Evolutionary conservation across 768 basidiomycete species (phyloP).

Genomic region (Kwoniella heveanensis): DNA sequence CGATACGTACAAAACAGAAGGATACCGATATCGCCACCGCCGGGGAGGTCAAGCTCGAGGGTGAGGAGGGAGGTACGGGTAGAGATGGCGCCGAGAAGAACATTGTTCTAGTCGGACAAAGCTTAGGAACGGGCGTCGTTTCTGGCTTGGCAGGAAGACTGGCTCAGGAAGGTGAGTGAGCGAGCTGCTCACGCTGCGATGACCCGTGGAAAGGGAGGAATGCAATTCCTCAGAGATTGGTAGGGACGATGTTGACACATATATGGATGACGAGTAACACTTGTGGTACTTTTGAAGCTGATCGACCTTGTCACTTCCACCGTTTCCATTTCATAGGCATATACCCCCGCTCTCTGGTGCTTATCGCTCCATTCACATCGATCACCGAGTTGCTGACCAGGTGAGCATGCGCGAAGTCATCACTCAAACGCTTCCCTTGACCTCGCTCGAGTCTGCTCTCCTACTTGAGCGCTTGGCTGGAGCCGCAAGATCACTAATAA

Average conservation of each 20-base stretch:
- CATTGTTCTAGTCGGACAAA: conserved; percentile 80
- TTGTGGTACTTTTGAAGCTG: no score
- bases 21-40: conserved; percentile 17
- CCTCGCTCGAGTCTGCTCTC: no score
- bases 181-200: no score
- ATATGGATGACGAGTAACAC: no score
- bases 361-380: conserved; percentile 59
- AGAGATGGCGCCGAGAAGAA: conserved; percentile 45
- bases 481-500: no score
- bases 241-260: no score
- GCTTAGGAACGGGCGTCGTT: conserved; percentile 80
- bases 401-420: conserved; percentile 9
- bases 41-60: not conserved
- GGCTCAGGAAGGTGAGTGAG: conserved; percentile 57
- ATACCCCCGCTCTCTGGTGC: conserved; percentile 57
- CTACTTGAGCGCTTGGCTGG: no score
- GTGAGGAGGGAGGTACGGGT: not conserved
- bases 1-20: conserved; percentile 9
- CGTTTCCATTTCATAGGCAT: no score
- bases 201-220: no score
- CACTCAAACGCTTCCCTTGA: no score
- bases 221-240: no score
- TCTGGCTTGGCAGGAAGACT: conserved; percentile 59
- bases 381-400: conserved; percentile 67
- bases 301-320: no score